phyloP scores from a whole-genome alignment of 495 filamentous ascomycete genomes.

The Penicillium ucsense region DNA sequence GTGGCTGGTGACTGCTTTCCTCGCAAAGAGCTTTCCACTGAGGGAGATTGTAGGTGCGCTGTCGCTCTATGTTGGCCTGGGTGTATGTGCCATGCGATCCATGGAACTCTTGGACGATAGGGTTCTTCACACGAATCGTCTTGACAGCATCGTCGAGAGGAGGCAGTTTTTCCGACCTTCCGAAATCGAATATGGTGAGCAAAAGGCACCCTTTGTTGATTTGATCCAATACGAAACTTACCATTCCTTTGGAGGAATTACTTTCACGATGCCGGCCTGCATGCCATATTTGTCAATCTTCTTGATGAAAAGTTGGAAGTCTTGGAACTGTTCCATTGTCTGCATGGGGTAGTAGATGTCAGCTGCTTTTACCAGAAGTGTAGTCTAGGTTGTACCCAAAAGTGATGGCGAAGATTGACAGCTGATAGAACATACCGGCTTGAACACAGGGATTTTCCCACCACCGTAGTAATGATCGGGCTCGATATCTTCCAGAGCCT shows the following conservation, averaged over 20 bases:
- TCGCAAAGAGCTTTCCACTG: constrained; percentile 91
- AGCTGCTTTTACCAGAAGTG: too few relatives aligned
- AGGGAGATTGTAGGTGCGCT: constrained; percentile 89
- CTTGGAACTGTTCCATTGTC: constrained; percentile 86
- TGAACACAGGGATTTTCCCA: constrained; percentile 88
- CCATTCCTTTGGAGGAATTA: constrained; percentile 93
- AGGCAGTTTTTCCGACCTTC: constrained; percentile 62
- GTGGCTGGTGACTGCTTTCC: constrained; percentile 89
- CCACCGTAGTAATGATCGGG: constrained; percentile 82
- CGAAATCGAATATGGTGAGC: constrained; percentile 4
- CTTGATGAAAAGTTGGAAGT: constrained; percentile 79
- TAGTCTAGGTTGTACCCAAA: too few relatives aligned
- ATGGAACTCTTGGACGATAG: constrained; percentile 95
- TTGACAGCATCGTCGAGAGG: constrained; percentile 78
- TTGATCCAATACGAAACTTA: constrained; percentile 28
- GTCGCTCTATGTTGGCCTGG: constrained; percentile 91
- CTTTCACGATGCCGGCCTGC: constrained; percentile 92
- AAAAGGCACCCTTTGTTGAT: neutral
- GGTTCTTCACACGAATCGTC: constrained; percentile 85
- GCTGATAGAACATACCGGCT: constrained; percentile 51
- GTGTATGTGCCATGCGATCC: constrained; percentile 89
- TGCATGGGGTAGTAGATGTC: constrained; percentile 11
- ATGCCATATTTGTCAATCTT: constrained; percentile 92
- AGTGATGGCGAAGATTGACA: neutral
- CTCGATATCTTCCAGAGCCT: constrained; percentile 49